Percentiles rank a stretch among this genome's conserved stretches.
Conservation (phyloP, 805 yeast genomes). For the Kuraishia hungarica region DNA sequence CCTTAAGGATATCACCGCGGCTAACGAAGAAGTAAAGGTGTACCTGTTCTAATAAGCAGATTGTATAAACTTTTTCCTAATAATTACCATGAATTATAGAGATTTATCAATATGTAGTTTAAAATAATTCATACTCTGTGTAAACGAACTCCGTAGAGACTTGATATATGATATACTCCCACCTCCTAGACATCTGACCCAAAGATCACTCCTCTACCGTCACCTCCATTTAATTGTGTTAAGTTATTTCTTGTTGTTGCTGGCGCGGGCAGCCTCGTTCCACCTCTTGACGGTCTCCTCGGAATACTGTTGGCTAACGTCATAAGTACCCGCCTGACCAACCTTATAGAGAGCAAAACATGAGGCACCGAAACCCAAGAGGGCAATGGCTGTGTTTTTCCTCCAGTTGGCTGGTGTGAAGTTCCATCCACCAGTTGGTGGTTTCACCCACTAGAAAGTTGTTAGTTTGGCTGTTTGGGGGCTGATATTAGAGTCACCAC, state of each 20-base stretch:
- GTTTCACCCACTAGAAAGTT: conserved; percentile 18
- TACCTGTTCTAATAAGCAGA: conserved; percentile 34
- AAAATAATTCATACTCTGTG: too few relatives aligned
- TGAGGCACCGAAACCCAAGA: conserved; percentile 27
- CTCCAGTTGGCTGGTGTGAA: conserved; percentile 43
- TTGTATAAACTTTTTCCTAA: not conserved
- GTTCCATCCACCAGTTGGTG: conserved; percentile 52
- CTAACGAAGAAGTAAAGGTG: conserved; percentile 34
- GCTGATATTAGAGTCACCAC: not conserved
- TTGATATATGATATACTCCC: too few relatives aligned
- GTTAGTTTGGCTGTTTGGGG: not conserved
- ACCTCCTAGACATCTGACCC: not conserved
- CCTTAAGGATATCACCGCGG: conserved; percentile 27
- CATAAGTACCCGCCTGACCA: conserved; percentile 27
- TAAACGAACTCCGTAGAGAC: too few relatives aligned
- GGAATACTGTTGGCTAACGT: conserved; percentile 26
- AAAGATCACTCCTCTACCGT: not conserved
- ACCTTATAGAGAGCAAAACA: conserved; percentile 24
- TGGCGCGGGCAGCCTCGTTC: conserved; percentile 33
- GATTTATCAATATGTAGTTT: not conserved
- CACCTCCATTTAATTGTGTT: not conserved
- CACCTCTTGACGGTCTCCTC: conserved; percentile 32
- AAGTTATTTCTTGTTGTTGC: not conserved
- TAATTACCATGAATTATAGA: not conserved
- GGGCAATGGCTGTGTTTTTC: conserved; percentile 31